Evolutionary conservation across 192 early-diverging fungal species (phyloP), one percentile per base, ranked within the genome.

Genomic region (Coemansia sp.): DNA sequence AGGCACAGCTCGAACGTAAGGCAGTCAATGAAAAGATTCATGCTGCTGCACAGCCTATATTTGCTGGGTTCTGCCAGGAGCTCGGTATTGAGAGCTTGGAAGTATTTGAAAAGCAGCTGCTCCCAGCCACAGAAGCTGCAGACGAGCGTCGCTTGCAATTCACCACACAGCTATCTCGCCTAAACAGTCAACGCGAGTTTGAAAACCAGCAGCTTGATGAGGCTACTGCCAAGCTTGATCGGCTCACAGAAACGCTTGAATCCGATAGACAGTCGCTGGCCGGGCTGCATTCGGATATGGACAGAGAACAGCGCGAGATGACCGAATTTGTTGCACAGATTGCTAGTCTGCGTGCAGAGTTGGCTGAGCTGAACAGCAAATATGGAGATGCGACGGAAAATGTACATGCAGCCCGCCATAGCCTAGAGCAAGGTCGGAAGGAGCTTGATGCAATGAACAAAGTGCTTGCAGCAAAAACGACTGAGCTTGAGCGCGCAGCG

Each of bases 71-170:
- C 57, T 98, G 97, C 74, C 48, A 53, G 31, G 62, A 69, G 10
- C 87, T 94, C n/a, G 81, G 85, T 3, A 89, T 98, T 2, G 45
- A 76, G 9, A 91, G 87, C 62, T 88, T 98, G 62, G 89, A 92
- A 5, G 95, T 92, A 61, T 98, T 95, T 69, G 95, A 99, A 69
- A 85, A 86, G 20, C 77, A 85, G 26, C 88, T 90, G 45, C 78
- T 92, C 16, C 84, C 84, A 15, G 68, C 89, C 4, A 78, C 91
- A 2, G 87, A 91, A 61, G 90, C 95, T 64, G 71, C 83, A 0
- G 84, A 85, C 13, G 90, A 99, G 74, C 87, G 84, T 20, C 86
- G 89, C 34, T 61, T 93, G 48, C 86, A 90, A 66, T 94, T 94
- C 64, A 82, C 82, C 29, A 92, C 91, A 2, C 87, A 91, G 51